These are phyloP conservation scores for Mucor piriformis DNA, from an alignment of 371 early-diverging fungal genomes.

Conservation along the genomic window DNA sequence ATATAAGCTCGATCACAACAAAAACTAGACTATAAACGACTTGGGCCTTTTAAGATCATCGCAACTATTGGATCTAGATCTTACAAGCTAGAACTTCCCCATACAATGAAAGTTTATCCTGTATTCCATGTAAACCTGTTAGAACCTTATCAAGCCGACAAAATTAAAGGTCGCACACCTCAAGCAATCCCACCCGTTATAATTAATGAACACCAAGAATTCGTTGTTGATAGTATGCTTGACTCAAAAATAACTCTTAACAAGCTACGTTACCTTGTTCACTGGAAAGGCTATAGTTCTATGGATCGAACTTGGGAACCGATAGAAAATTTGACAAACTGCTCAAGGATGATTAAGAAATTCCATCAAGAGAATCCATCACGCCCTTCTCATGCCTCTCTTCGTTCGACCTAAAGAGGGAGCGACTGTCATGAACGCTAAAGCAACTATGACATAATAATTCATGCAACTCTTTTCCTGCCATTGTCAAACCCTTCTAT, in stretches of 20 bases:
- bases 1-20: too few species aligned
- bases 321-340: not conserved
- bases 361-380: conserved; percentile 14
- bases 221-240: conserved; percentile 5
- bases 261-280: conserved; percentile 6
- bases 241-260: not conserved
- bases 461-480: too few species aligned
- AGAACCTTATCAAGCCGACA: conserved; percentile 4
- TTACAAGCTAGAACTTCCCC: conserved; percentile 31
- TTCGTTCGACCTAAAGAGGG: conserved; percentile 15
- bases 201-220: conserved; percentile 6
- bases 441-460: too few species aligned
- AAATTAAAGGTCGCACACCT: not conserved
- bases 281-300: conserved; percentile 6
- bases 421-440: conserved; percentile 3
- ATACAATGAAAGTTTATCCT: conserved; percentile 1
- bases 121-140: conserved; percentile 10
- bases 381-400: not conserved
- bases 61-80: conserved; percentile 20
- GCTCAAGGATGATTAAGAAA: not conserved
- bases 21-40: conserved; percentile 20
- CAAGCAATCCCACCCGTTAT: conserved; percentile 6
- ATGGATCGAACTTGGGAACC: conserved; percentile 27
- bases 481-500: too few species aligned
- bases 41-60: conserved; percentile 36